A percentile compares a stretch with the other conserved stretches of the same genome.
These are phyloP conservation scores for Pinus albicaulis DNA, from an alignment of 75 land plant species.

Conservation along the genomic window DNA sequence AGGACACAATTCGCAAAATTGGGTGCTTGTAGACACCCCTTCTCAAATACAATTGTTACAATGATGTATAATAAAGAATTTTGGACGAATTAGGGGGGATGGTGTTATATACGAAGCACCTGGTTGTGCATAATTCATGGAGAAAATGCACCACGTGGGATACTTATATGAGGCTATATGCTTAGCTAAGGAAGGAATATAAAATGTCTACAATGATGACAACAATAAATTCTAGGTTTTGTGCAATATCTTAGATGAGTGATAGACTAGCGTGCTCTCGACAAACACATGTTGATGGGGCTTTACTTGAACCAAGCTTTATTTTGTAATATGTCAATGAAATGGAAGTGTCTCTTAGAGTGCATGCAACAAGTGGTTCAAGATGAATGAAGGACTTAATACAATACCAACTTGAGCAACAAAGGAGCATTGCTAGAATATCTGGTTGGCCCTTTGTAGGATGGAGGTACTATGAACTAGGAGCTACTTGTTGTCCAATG, in stretches of 20 bases:
- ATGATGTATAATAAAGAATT: too few species aligned
- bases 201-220: not conserved
- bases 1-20: too few species aligned
- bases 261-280: not conserved
- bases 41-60: too few species aligned
- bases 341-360: not conserved
- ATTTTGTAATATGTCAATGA: not conserved
- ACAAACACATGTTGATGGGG: not conserved
- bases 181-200: not conserved
- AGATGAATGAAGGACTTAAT: not conserved
- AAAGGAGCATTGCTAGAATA: not conserved
- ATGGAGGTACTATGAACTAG: not conserved
- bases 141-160: not conserved
- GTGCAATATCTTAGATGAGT: not conserved
- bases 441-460: not conserved
- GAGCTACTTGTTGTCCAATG: not conserved
- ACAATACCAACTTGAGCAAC: not conserved
- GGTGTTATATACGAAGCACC: too few species aligned
- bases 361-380: not conserved
- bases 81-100: too few species aligned
- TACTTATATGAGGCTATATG: not conserved
- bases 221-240: not conserved
- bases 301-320: not conserved
- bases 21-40: too few species aligned
- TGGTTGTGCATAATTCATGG: not conserved